Evolutionary conservation across 2,329 filamentous ascomycete genomes (phyloP).

Genomic region (Aspergillus udagawae): DNA sequence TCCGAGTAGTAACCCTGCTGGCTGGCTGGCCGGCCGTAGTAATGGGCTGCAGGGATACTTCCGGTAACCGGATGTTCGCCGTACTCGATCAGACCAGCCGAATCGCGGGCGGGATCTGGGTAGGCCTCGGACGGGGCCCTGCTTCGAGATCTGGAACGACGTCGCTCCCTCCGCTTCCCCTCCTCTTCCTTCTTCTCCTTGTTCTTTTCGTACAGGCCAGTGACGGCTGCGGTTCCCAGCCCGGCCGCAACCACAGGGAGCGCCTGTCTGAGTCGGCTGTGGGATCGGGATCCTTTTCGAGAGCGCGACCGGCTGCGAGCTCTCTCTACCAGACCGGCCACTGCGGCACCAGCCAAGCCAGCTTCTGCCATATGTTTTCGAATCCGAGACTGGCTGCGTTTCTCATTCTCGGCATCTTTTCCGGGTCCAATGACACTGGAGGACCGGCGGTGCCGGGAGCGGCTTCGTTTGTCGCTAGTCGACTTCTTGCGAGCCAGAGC

Average conservation of each 20-base stretch:
- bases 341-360: constrained; percentile 59
- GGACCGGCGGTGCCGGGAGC: constrained; percentile 41
- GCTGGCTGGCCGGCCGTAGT: constrained; percentile 42
- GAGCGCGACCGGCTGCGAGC: constrained; percentile 56
- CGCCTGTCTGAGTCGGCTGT: constrained; percentile 53
- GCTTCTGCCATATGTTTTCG: constrained; percentile 59
- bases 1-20: constrained; percentile 38
- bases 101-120: constrained; percentile 39
- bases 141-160: constrained; percentile 47
- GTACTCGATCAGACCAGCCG: constrained; percentile 59
- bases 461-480: constrained; percentile 46
- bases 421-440: constrained; percentile 27
- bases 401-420: constrained; percentile 18
- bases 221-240: constrained; percentile 57
- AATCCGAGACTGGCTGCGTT: constrained; percentile 45
- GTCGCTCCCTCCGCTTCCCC: constrained; percentile 38
- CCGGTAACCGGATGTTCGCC: constrained; percentile 59
- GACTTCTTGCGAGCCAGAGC: constrained; percentile 55
- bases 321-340: constrained; percentile 57
- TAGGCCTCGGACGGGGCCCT: constrained; percentile 38
- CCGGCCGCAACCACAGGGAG: constrained; percentile 60
- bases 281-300: constrained; percentile 48
- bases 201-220: constrained; percentile 60
- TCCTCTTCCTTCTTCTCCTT: constrained; percentile 57
- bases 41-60: constrained; percentile 46